Conservation (phyloP, 179 eudicot genomes). For the Beta lomatogona region DNA sequence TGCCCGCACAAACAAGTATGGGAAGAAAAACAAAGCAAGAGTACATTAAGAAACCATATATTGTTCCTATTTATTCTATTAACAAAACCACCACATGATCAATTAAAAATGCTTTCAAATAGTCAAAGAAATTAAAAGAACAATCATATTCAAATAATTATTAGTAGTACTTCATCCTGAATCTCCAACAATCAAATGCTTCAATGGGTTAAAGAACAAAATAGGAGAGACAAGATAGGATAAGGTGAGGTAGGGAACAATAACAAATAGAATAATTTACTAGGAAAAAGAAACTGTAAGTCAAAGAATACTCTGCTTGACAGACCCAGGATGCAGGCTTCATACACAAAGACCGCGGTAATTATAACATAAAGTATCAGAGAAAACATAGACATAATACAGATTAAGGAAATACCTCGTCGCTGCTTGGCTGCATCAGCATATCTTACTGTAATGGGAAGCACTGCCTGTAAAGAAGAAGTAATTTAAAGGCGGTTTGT, state of each 20-base stretch:
- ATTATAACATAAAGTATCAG: background rate
- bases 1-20: conserved; percentile 3
- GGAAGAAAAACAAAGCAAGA: background rate
- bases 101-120: background rate
- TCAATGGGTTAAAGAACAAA: background rate
- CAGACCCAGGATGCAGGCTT: background rate
- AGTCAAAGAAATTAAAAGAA: too few species aligned
- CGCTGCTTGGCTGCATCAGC: conserved; percentile 50
- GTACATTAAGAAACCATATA: background rate
- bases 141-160: too few species aligned
- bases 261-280: too few species aligned
- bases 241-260: too few species aligned
- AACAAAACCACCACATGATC: background rate
- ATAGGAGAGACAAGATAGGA: background rate
- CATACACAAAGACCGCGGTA: background rate
- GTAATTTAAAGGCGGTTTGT: background rate
- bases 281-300: background rate
- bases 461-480: conserved; percentile 30
- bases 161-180: background rate
- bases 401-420: conserved; percentile 30
- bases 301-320: background rate
- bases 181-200: background rate
- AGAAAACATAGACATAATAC: background rate
- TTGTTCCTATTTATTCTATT: background rate
- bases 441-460: conserved; percentile 42